Base-by-base conservation (phyloP, 495 filamentous ascomycete species). In the Amphirosellinia nigrospora region DNA sequence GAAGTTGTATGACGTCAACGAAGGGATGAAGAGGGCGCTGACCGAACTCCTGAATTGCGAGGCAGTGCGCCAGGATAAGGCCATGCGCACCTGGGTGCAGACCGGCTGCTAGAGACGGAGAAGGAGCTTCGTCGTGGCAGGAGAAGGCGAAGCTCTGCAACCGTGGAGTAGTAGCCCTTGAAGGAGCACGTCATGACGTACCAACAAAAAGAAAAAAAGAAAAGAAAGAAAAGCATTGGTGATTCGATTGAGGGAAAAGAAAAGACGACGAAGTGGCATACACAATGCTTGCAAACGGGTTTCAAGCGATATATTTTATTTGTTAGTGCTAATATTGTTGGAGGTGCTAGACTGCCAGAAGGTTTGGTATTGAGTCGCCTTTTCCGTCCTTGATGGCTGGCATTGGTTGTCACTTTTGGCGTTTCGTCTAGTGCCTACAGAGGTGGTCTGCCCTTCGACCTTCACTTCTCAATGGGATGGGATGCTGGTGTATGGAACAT, bases 1-100 rank as follows among this genome's bases (percentile, higher is more conserved):
- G 64, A 84, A 83, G 71, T 81, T 89, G 36, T 86, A 82, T 77
- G 79, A 86, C 55, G 84, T 91, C 76, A 91, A 90, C 79, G 83
- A 87, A 72, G 83, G 87, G 56, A 89, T 90, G 77, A 91, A 91
- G 79, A 81, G 83, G 19, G 87, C 87, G 13, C 75, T 91, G 70
- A 91, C 89, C 4, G 88, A 89, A 73, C 81, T 91, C 32, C 84
- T 91, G 66, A 91, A 91, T 78, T 90, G 86, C 75, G 85, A 88
- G 34, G 78, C 82, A 26, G 86, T 89, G 13, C 82, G 85, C 28
- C 72, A 73, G 11, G 88, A 91, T 74, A 74, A 77, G n/a, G 80
- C 80, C 28, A 87, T 89, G 74, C 82, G 89, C 43, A 84, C 80
- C 10, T 91, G 89, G 89, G 85, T 91, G 3, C 89, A 91, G 74